Conservation (phyloP, 176 grass and related monocot genomes). For the Juncus inflexus region DNA sequence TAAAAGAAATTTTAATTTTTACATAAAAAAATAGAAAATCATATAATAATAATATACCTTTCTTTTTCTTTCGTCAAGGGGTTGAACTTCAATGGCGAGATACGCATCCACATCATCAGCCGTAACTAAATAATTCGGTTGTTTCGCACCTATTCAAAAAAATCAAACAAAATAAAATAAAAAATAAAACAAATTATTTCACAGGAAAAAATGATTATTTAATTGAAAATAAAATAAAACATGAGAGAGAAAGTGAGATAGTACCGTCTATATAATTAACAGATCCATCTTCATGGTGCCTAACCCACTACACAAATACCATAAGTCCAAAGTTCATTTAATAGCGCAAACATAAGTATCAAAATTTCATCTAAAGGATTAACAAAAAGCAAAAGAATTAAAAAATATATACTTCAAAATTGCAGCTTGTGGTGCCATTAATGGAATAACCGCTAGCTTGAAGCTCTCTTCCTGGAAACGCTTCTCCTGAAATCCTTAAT, state of each 20-base stretch:
- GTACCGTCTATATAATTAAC: conserved; percentile 88
- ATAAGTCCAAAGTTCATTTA: not conserved
- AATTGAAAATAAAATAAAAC: conserved; percentile 17
- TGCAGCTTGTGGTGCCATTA: conserved; percentile 90
- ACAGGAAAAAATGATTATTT: not conserved
- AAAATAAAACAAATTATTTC: conserved; percentile 22
- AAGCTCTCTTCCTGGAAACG: conserved; percentile 90
- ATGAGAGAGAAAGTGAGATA: conserved; percentile 8
- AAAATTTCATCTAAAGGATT: conserved; percentile 2
- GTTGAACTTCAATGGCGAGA: conserved; percentile 93
- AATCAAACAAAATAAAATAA: conserved; percentile 24
- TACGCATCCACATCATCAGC: conserved; percentile 88
- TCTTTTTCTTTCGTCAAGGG: conserved; percentile 87
- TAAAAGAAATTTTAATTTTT: conserved; percentile 5
- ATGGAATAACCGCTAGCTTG: conserved; percentile 92
- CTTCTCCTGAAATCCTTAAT: conserved; percentile 81
- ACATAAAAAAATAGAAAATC: conserved; percentile 8
- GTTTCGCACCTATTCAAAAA: conserved; percentile 57
- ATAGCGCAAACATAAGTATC: conserved; percentile 25
- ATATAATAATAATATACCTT: conserved; percentile 42
- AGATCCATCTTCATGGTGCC: conserved; percentile 85
- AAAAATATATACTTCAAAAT: conserved; percentile 67
- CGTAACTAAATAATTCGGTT: conserved; percentile 82
- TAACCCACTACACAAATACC: conserved; percentile 66
- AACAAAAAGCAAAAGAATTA: not conserved